A percentile compares a stretch with the other conserved stretches of the same genome.
phyloP scores from a whole-genome alignment of 2,329 filamentous ascomycete species.

The Fusarium torulosum region DNA sequence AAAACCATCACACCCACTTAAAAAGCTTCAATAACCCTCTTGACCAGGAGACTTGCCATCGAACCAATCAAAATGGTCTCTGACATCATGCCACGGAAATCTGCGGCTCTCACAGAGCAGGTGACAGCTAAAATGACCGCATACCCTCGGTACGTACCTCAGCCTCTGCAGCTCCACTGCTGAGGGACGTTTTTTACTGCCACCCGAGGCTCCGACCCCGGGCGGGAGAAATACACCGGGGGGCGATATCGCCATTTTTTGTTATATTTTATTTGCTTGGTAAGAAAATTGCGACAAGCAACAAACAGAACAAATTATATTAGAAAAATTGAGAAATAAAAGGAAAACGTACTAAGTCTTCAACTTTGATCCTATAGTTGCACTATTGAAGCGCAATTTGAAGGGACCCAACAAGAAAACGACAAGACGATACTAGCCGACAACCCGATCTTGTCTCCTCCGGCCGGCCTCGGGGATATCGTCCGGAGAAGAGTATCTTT shows the following conservation, averaged over 20 bases:
- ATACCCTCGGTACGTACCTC: constrained; percentile 25
- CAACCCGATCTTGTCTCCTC: constrained; percentile 34
- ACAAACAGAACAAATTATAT: neutral
- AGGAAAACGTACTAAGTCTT: neutral
- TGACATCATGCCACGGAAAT: constrained; percentile 47
- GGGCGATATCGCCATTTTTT: constrained; percentile 29
- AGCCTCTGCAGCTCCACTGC: neutral
- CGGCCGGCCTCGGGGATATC: constrained; percentile 43
- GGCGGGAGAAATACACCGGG: constrained; percentile 19
- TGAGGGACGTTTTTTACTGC: constrained; percentile 16
- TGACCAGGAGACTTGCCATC: neutral
- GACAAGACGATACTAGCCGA: constrained; percentile 47
- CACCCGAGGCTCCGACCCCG: constrained; percentile 45
- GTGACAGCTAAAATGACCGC: constrained; percentile 28
- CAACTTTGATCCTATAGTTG: neutral
- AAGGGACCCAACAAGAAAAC: neutral
- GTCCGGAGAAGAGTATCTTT: constrained; percentile 11
- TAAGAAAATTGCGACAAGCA: constrained; percentile 14
- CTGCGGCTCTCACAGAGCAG: constrained; percentile 37
- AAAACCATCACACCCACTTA: constrained; percentile 24
- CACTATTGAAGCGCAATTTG: constrained; percentile 16
- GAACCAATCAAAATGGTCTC: constrained; percentile 34
- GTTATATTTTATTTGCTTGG: constrained; percentile 12
- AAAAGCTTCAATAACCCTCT: constrained; percentile 31
- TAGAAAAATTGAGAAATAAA: neutral